Conservation (phyloP, 108 stramenopile species). For the Nitzschia sp. region DNA sequence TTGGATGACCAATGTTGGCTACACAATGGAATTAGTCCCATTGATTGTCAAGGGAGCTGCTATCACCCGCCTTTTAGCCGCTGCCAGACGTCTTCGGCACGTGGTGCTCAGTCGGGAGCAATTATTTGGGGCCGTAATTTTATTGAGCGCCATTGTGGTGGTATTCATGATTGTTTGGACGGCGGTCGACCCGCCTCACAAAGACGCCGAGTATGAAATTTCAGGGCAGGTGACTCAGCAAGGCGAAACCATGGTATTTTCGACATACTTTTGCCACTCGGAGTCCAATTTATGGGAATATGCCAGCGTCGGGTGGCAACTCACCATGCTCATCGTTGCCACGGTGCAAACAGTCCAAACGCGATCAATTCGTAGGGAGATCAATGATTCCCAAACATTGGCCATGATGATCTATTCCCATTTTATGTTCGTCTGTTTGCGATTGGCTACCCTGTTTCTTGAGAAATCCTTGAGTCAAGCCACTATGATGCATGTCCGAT, state of each 20-base stretch:
- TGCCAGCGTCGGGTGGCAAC: conserved; percentile 7
- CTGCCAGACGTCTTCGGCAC: conserved; percentile 24
- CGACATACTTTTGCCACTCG: conserved; percentile 18
- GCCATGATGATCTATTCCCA: conserved; percentile 29
- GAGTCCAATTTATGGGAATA: conserved; percentile 4
- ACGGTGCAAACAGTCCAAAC: conserved; percentile 27
- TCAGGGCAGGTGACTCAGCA: conserved; percentile 6
- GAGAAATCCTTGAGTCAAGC: neutral
- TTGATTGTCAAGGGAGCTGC: conserved; percentile 45
- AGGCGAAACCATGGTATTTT: conserved; percentile 2
- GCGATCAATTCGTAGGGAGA: conserved; percentile 23
- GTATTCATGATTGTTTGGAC: conserved; percentile 39
- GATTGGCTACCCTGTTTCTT: neutral
- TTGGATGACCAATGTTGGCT: conserved; percentile 47
- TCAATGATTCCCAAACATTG: conserved; percentile 32
- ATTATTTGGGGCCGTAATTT: conserved; percentile 8
- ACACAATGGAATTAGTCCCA: conserved; percentile 42
- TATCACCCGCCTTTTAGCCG: conserved; percentile 27
- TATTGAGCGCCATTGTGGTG: conserved; percentile 8
- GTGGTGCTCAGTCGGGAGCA: conserved; percentile 15
- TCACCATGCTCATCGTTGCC: conserved; percentile 21
- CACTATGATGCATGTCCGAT: neutral
- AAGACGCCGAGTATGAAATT: neutral
- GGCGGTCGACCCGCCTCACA: conserved; percentile 28
- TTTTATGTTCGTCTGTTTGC: conserved; percentile 18